Evolutionary conservation across 129 eudicot genomes (phyloP), one percentile per base, ranked within the genome.

Genomic region (Saussurea involucrata): DNA sequence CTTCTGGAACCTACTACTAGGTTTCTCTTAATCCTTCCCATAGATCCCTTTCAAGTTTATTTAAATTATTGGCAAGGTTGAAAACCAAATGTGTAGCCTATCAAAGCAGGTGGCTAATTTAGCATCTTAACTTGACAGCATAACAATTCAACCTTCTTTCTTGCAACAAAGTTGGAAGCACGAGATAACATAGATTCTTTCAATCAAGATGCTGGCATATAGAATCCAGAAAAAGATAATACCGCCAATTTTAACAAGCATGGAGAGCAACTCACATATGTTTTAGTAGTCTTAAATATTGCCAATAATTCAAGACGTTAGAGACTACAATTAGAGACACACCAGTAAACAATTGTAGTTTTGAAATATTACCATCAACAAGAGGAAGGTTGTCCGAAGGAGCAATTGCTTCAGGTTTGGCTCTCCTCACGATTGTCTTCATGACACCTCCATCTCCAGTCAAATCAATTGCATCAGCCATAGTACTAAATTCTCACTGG

Each of bases 391-490:
- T 89, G 15, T 95, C 99, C 8, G 97, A 86, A 76, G 99, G 99
- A 78, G 82, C 91, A 77, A 86, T 63, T 1, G 99, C 95, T 69
- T 92, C 92, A 77, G 96, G 87, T 83, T 85, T 95, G 60, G 99
- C 87, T 33, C 86, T 92, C 72, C 85, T 86, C 0, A 95, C 80
- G 66, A 90, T 83, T 61, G 91, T 88, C 87, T 95, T 95, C 67
- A 95, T 29, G 75, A 95, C 97, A 82, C 99, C 99, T 73, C 97
- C 99, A 90, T 95, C 99, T 70, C 99, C 96, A 75, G 85, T 89
- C 87, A 95, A 90, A 81, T 95, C 96, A 37, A 90, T 74, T 58
- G 87, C 24, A 63, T 90, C 95, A 72, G 85, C 85, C 99, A 95
- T 95, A 85, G 20, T 78, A 63, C 72, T 70, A 64, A 42, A 79